Evolutionary conservation across 1,139 yeast species (phyloP).

Genomic region (Geotrichum carabidarum): DNA sequence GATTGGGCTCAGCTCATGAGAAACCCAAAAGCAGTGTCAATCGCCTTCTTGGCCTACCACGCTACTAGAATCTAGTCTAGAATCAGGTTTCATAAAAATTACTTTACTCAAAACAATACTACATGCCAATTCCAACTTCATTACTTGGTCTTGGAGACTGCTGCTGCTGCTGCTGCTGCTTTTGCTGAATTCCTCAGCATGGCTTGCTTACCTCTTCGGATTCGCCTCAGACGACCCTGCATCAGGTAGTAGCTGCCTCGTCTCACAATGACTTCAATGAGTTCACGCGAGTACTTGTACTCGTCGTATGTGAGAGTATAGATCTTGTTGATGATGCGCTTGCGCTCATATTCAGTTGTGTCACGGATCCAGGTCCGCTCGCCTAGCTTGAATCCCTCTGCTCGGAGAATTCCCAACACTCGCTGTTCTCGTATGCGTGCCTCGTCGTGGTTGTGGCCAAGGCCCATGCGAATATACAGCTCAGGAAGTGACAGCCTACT

Average conservation of each 20-base stretch:
- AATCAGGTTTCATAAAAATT: no score
- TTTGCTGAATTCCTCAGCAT: not conserved
- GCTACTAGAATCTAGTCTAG: no score
- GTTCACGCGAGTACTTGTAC: slow-evolving; percentile 49
- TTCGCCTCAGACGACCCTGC: slow-evolving; percentile 72
- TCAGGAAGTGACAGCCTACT: slow-evolving; percentile 56
- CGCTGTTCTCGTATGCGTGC: slow-evolving; percentile 57
- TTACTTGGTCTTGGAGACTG: no score
- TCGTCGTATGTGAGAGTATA: slow-evolving; percentile 44
- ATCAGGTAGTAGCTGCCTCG: slow-evolving; percentile 74
- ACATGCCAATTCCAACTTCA: no score
- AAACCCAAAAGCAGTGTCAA: no score
- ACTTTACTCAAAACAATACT: no score
- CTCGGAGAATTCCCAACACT: slow-evolving; percentile 54
- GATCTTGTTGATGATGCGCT: slow-evolving; percentile 47
- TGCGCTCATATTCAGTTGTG: slow-evolving; percentile 52
- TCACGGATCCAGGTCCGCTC: slow-evolving; percentile 78
- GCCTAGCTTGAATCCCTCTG: slow-evolving; percentile 65
- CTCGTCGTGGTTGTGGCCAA: slow-evolving; percentile 49
- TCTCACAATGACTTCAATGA: slow-evolving; percentile 64
- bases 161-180: not conserved
- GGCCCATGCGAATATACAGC: slow-evolving; percentile 49
- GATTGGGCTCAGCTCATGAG: no score
- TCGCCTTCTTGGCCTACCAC: no score
- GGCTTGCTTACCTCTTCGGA: slow-evolving; percentile 44